Conservation (phyloP, 495 filamentous ascomycete genomes). For the Penicillium lagena region DNA sequence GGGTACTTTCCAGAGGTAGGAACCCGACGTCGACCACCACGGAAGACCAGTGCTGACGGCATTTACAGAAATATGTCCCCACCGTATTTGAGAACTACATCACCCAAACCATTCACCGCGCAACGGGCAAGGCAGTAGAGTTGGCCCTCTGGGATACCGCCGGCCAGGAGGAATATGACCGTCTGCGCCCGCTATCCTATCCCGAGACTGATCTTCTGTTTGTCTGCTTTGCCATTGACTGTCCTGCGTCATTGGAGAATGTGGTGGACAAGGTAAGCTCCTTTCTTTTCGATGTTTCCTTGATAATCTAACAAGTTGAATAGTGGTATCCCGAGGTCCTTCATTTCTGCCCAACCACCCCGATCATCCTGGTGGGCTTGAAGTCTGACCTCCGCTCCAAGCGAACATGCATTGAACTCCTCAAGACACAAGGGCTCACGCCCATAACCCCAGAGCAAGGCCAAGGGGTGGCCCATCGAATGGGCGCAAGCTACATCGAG, state of each 20-base stretch:
- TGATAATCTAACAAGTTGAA: not conserved
- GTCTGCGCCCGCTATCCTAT: slow-evolving; percentile 90
- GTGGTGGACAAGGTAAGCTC: slow-evolving; percentile 90
- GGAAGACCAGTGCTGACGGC: too few relatives aligned
- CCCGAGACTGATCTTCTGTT: slow-evolving; percentile 96
- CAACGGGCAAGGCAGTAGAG: slow-evolving; percentile 87
- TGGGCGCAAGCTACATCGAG: slow-evolving; percentile 93
- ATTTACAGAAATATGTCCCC: slow-evolving; percentile 89
- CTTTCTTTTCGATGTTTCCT: not conserved
- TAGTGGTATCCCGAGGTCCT: slow-evolving; percentile 99
- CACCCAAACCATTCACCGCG: slow-evolving; percentile 82
- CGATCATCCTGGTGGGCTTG: slow-evolving; percentile 88
- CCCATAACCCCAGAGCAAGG: slow-evolving; percentile 92
- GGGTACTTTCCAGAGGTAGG: slow-evolving; percentile 96
- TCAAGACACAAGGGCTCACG: slow-evolving; percentile 94
- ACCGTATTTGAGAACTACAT: slow-evolving; percentile 99
- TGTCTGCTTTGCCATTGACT: slow-evolving; percentile 99
- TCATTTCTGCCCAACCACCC: slow-evolving; percentile 96
- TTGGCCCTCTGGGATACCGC: slow-evolving; percentile 98
- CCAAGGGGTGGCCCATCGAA: slow-evolving; percentile 74
- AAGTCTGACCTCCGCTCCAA: slow-evolving; percentile 95
- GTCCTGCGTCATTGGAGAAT: slow-evolving; percentile 94
- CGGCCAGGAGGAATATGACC: slow-evolving; percentile 97
- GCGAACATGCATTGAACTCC: slow-evolving; percentile 91
- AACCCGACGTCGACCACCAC: too few relatives aligned